These are phyloP conservation scores for Talaromyces rugulosus DNA, from an alignment of 2,329 filamentous ascomycete species.

Conservation along the genomic window DNA sequence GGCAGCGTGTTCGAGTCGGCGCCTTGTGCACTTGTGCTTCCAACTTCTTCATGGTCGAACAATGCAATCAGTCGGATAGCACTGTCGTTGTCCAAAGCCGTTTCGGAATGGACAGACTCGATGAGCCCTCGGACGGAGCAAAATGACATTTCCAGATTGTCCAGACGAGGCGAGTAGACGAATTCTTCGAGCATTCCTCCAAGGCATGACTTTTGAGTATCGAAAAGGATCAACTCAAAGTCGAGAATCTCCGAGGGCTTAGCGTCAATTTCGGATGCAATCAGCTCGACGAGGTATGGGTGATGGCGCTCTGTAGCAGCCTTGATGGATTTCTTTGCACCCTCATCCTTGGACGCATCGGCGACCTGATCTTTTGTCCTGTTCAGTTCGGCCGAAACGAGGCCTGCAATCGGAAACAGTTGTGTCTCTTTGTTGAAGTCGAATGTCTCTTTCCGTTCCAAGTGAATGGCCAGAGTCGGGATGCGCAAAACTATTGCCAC, in stretches of 20 bases:
- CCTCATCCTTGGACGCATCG: constrained; percentile 35
- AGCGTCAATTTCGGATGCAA: constrained; percentile 74
- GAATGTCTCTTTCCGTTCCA: constrained; percentile 81
- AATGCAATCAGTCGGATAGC: constrained; percentile 87
- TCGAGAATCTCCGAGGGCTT: constrained; percentile 71
- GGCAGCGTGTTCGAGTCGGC: constrained; percentile 90
- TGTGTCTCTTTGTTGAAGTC: constrained; percentile 97
- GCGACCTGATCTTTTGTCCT: constrained; percentile 52
- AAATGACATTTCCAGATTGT: constrained; percentile 96
- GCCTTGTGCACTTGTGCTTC: constrained; percentile 85
- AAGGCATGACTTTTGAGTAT: constrained; percentile 84
- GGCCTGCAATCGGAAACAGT: constrained; percentile 85
- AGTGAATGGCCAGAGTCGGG: constrained; percentile 88
- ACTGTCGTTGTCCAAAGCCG: constrained; percentile 67
- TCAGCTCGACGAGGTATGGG: constrained; percentile 76
- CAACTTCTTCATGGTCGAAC: constrained; percentile 98
- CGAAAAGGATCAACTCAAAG: constrained; percentile 96
- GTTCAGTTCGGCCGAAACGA: constrained; percentile 85
- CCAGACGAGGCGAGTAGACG: constrained; percentile 90
- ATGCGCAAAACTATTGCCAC: constrained; percentile 65
- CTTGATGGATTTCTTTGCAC: constrained; percentile 57
- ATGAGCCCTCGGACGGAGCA: constrained; percentile 85
- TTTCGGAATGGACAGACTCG: constrained; percentile 62
- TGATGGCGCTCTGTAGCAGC: constrained; percentile 80
- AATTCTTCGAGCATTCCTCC: constrained; percentile 91